phyloP scores from a whole-genome alignment of 805 yeast genomes.

The Helenozyma baotianmanensis region DNA sequence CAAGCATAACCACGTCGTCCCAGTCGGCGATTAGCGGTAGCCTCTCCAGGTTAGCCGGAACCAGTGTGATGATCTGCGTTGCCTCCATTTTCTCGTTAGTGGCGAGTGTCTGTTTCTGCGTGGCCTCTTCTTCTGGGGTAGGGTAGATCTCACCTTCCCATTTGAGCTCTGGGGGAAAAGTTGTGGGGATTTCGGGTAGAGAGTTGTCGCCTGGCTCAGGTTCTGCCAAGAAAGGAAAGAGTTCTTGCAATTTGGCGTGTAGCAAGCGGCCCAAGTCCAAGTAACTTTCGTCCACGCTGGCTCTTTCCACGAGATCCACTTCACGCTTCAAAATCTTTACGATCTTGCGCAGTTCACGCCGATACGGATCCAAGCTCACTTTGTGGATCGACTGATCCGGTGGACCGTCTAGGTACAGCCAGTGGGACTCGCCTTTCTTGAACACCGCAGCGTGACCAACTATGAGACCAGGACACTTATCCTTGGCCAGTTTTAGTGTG shows the following conservation, averaged over 20 bases:
- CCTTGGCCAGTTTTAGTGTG: constrained; percentile 56
- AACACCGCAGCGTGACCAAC: constrained; percentile 93
- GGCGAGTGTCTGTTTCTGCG: not conserved
- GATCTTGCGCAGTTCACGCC: constrained; percentile 81
- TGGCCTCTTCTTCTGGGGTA: constrained; percentile 6
- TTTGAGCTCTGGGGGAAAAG: constrained; percentile 27
- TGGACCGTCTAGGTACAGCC: constrained; percentile 65
- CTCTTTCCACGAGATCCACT: constrained; percentile 79
- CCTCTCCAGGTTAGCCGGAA: not conserved
- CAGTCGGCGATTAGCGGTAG: constrained; percentile 37
- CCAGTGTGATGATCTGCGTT: not conserved
- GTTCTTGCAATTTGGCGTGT: constrained; percentile 34
- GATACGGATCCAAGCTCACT: constrained; percentile 86
- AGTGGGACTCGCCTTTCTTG: constrained; percentile 75
- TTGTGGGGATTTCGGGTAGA: constrained; percentile 44
- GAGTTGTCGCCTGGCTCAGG: constrained; percentile 13
- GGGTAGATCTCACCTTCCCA: constrained; percentile 25
- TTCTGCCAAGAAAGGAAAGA: constrained; percentile 43
- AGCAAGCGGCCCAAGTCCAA: constrained; percentile 75
- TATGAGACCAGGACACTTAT: constrained; percentile 71
- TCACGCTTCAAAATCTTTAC: constrained; percentile 55
- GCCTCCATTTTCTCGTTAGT: too few relatives aligned
- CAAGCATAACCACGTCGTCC: constrained; percentile 71
- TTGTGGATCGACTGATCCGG: constrained; percentile 66
- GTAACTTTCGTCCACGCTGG: constrained; percentile 92